These are phyloP conservation scores for Coemansia biformis DNA, from an alignment of 192 early-diverging fungal species.

Conservation along the genomic window DNA sequence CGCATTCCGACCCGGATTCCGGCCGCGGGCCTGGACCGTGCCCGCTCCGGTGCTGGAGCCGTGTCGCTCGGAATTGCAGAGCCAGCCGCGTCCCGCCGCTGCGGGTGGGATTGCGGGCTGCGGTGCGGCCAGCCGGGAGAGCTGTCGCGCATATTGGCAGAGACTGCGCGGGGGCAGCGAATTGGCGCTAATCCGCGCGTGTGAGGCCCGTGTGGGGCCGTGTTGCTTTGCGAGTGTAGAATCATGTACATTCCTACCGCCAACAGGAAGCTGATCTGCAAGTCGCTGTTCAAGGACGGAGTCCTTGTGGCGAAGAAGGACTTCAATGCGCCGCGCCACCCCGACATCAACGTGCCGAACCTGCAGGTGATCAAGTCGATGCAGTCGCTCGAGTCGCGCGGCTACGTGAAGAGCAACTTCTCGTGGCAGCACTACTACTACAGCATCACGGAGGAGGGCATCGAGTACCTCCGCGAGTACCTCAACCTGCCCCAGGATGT, in stretches of 20 bases:
- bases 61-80: too few relatives aligned
- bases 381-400: constrained; percentile 91
- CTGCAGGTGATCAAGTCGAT: constrained; percentile 98
- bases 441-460: constrained; percentile 95
- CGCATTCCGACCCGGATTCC: too few relatives aligned
- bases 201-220: too few relatives aligned
- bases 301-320: constrained; percentile 99
- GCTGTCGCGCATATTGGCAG: too few relatives aligned
- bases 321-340: constrained; percentile 92
- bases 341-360: constrained; percentile 96
- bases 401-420: constrained; percentile 93
- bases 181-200: too few relatives aligned
- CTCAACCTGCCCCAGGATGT: constrained; percentile 97
- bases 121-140: too few relatives aligned
- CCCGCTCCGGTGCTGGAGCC: too few relatives aligned
- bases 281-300: constrained; percentile 93
- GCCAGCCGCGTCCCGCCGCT: too few relatives aligned
- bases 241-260: constrained; percentile 96
- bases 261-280: constrained; percentile 96
- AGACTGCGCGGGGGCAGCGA: too few relatives aligned
- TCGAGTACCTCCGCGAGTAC: constrained; percentile 94
- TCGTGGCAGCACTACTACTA: constrained; percentile 99
- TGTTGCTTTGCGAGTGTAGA: constrained; percentile 14
- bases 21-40: too few relatives aligned
- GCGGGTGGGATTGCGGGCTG: too few relatives aligned